phyloP scores from a whole-genome alignment of 1,284 basidiomycete species.

The Cerioporus squamosus region DNA sequence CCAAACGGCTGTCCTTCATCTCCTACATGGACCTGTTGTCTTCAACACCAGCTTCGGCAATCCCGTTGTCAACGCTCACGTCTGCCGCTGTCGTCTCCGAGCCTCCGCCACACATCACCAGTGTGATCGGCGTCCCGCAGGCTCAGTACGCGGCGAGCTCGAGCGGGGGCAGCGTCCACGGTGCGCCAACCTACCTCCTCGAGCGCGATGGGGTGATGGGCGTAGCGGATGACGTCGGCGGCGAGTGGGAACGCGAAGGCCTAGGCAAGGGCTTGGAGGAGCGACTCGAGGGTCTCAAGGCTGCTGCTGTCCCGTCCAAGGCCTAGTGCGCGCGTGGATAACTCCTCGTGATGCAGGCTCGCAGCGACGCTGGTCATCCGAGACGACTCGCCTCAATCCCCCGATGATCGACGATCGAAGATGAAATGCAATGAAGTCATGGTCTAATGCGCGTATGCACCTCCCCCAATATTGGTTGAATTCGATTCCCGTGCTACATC shows the following conservation, averaged over 20 bases:
- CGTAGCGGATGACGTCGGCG: slow-evolving; percentile 60
- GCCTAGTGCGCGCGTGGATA: slow-evolving; percentile 17
- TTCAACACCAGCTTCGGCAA: slow-evolving; percentile 72
- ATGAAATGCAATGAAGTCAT: slow-evolving; percentile 5
- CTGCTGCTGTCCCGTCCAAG: slow-evolving; percentile 31
- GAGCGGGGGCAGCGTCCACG: slow-evolving; percentile 33
- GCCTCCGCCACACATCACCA: slow-evolving; percentile 70
- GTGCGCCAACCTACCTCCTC: slow-evolving; percentile 22
- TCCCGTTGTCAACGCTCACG: slow-evolving; percentile 75
- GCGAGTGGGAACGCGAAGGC: slow-evolving; percentile 85
- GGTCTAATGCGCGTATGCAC: slow-evolving; percentile 13
- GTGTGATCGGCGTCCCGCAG: slow-evolving; percentile 51
- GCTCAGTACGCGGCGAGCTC: slow-evolving; percentile 32
- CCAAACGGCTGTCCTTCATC: slow-evolving; percentile 82
- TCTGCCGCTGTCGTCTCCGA: slow-evolving; percentile 52
- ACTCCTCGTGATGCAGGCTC: slow-evolving; percentile 1
- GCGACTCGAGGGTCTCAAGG: slow-evolving; percentile 63
- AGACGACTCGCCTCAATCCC: background rate
- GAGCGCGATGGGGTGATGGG: slow-evolving; percentile 29
- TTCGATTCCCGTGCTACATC: background rate
- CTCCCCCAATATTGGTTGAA: background rate
- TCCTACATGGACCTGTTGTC: slow-evolving; percentile 84
- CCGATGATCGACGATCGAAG: background rate
- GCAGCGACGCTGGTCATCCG: background rate
- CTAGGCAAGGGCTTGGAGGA: slow-evolving; percentile 82